Evolutionary conservation across 1,284 basidiomycete species (phyloP), one percentile per base, ranked within the genome.

Genomic region (Gymnopus androsaceus): DNA sequence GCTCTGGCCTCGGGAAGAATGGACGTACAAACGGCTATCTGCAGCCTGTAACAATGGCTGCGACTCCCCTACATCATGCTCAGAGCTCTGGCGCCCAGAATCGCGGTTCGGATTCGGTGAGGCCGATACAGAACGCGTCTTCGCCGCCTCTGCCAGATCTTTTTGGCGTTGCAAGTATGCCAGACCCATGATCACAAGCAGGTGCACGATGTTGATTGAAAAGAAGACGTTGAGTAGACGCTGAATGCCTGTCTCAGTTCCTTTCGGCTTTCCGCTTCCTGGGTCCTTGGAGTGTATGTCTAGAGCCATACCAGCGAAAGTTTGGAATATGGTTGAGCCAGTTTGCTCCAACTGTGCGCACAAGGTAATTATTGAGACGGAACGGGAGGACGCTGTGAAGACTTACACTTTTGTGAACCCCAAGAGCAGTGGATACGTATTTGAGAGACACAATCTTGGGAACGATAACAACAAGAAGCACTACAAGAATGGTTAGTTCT

Each of bases 381-480:
- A 23, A 50, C 12, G 56, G 27, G 41, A 46, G 11, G 34, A 27
- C 8, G 36, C 25, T 44, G n/a, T 28, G 37, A 7, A 19, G 38
- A 75, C 85, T 60, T 70, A 89, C 87, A 64, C 84, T 84, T 69
- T 92, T 92, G 65, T 92, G 90, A 9, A 86, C 83, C 2, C 89
- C 90, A 0, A 92, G 75, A 1, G 88, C 89, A 1, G 90, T 90
- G 2, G 88, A 87, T 36, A 92, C 82, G 66, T 88, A 89, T 63
- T 85, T 86, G 15, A 79, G 64, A 1, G 84, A 81, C 0, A 92
- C 86, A 45, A 92, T 81, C 48, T 80, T 81, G 2, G 90, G 88
- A 0, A 92, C 88, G 44, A 92, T 75, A 19, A 92, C 77, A 11
- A 90, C 89, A 14, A 92, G 75, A 14, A 92, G 73, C 23, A 92